Evolutionary conservation across 768 basidiomycete genomes (phyloP), one percentile per base, ranked within the genome.

Genomic region (Brasilioporus rufonigricans): DNA sequence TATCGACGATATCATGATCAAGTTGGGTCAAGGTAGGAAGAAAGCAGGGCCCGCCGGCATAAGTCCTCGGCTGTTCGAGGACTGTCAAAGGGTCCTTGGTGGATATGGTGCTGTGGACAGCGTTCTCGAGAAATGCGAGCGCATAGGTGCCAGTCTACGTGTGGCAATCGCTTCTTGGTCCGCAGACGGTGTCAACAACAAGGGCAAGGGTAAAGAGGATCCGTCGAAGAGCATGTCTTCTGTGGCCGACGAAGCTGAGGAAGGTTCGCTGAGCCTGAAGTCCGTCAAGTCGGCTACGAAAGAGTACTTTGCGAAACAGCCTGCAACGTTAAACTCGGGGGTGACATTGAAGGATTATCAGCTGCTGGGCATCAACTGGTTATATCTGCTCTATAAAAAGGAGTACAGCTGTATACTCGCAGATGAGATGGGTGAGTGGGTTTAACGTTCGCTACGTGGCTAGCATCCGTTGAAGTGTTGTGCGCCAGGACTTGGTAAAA

Each of bases 351-450:
- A 99, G 76, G 95, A 96, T 62, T 99, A 99, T 70, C 96, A 99
- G 71, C 76, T 98, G 55, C 79, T 98, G 53, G 97, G 97, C n/a
- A 80, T 99, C 50, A 99, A 98, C 69, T 99, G 97, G 97, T 76
- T 99, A 59, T 85, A 92, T 71, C 73, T 98, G 21, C 75, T 98
- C 48, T 94, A 93, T 71, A 79, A 77, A 54, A 85, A 82, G 63
- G 80, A 81, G 55, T 79, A 90, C 48, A 95, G 93, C 59, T 98
- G 96, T 71, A 98, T 99, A 66, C 80, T 99, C 40, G 97, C 97
- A 2, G 97, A 99, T 71, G 97, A 99, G 72, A 99, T 99, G 97
- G 96, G 96, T 91, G 71, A 63, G 83, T 79, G 31, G 39, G 24
- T 48, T 39, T 23, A 13, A 13, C 5, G 2, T 35, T 52, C 10